phyloP scores from a whole-genome alignment of 2,329 filamentous ascomycete species.

The Penicillium sp. region DNA sequence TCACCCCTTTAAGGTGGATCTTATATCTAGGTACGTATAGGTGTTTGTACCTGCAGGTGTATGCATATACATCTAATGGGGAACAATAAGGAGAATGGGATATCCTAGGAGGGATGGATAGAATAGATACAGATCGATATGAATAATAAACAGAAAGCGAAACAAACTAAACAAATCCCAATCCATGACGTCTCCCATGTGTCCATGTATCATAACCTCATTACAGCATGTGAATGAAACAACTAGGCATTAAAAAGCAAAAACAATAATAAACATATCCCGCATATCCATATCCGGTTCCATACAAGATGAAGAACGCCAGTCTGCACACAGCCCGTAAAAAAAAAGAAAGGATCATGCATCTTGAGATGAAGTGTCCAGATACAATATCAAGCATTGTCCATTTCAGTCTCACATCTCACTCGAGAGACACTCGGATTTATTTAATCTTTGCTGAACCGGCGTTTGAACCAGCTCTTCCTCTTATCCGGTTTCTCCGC shows the following conservation, averaged over 20 bases:
- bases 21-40: not conserved
- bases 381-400: not conserved
- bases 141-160: not conserved
- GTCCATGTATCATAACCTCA: constrained; percentile 27
- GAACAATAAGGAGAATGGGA: not conserved
- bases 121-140: not conserved
- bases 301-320: not conserved
- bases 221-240: constrained; percentile 16
- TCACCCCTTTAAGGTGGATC: too few species aligned
- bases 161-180: not conserved
- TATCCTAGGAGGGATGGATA: not conserved
- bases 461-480: constrained; percentile 83
- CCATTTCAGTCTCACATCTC: not conserved
- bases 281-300: constrained; percentile 4
- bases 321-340: not conserved
- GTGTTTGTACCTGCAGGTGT: not conserved
- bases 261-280: constrained; percentile 1
- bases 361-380: not conserved
- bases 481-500: constrained; percentile 60
- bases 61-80: not conserved
- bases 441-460: constrained; percentile 62
- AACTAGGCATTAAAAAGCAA: constrained; percentile 3
- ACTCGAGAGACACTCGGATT: not conserved
- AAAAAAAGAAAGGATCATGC: not conserved
- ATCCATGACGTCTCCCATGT: constrained; percentile 7